phyloP scores from a whole-genome alignment of 495 filamentous ascomycete species.

The Neurospora intermedia region DNA sequence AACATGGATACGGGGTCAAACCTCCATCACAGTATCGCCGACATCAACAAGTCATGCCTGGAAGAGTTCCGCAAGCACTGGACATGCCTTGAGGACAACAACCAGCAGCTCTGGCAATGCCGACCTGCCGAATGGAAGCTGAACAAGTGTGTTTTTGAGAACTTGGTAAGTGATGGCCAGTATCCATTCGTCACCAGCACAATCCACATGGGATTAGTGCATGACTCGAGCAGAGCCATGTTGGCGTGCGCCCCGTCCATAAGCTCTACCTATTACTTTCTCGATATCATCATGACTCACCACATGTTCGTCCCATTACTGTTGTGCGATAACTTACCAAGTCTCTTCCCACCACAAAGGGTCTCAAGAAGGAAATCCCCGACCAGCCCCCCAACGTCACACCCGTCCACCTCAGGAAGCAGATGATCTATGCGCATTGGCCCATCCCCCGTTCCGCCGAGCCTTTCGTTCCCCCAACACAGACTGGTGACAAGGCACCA shows the following conservation, averaged over 20 bases:
- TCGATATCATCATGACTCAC: not conserved
- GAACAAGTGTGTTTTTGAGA: slow-evolving; percentile 90
- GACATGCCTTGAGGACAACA: slow-evolving; percentile 93
- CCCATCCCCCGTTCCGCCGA: slow-evolving; percentile 28
- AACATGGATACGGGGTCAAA: not conserved
- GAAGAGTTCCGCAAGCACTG: slow-evolving; percentile 85
- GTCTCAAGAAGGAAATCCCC: slow-evolving; percentile 83
- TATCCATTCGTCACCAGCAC: not conserved
- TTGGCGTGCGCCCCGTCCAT: not conserved
- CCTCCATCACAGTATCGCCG: slow-evolving; percentile 56
- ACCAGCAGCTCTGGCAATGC: slow-evolving; percentile 93
- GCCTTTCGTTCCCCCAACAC: slow-evolving; percentile 22
- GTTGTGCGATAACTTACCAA: not conserved
- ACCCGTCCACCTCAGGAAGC: slow-evolving; percentile 73
- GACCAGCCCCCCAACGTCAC: slow-evolving; percentile 63
- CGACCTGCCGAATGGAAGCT: slow-evolving; percentile 65
- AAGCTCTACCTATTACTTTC: not conserved
- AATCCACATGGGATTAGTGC: not conserved
- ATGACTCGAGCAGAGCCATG: not conserved
- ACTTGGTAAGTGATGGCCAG: slow-evolving; percentile 54
- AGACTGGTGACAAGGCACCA: not conserved
- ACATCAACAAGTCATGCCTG: slow-evolving; percentile 92
- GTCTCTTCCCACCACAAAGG: slow-evolving; percentile 35
- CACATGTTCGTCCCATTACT: not conserved
- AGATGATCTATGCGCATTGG: slow-evolving; percentile 62